Base-by-base conservation (phyloP, 2,329 filamentous ascomycete genomes). In the Exophiala bonariae region DNA sequence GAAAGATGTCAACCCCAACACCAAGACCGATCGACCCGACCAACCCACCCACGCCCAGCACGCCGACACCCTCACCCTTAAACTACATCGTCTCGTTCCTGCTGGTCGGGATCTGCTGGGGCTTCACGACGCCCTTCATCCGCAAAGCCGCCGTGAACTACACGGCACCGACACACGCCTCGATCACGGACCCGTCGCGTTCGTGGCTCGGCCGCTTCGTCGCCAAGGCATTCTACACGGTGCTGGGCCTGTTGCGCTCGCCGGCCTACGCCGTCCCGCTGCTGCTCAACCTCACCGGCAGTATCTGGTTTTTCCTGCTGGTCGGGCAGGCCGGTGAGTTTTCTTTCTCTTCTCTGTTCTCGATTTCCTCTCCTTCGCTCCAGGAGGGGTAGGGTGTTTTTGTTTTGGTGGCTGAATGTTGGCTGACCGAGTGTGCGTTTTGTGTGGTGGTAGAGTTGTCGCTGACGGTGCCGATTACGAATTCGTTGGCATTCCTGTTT, bases 281-380 rank as follows among this genome's bases (percentile, higher is more conserved):
- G 58, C 70, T 96, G 42, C 70, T 96, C 49, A 97, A 97, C 65
- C 71, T 97, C 43, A 96, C 92, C 2, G 92, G 92, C 22, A 95
- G 89, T 63, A 79, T 96, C 45, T 97, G 92, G 92, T 97, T 97
- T 70, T 97, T 97, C 61, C 70, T 97, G 58, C 74, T 97, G 56
- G 92, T 97, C 69, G 92, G 92, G 5, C 82, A 93, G 66, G 91
- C 91, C 61, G 90, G 90, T 95, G 69, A 59, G 86, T 78, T 49
- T 56, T 49, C 32, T 19, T 44, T 30, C 26, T 17, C 51, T 46
- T 6, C 38, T 30, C 33, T 11, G 18, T 36, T 8, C 14, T n/a
- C 17, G 14, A 22, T 39, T 8, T 20, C 16, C 17, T 34, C 13
- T 16, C 22, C 11, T 34, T 26, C 1, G 9, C 37, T 28, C 14